phyloP scores from a whole-genome alignment of 345 rosid species.

The Brassica juncea region DNA sequence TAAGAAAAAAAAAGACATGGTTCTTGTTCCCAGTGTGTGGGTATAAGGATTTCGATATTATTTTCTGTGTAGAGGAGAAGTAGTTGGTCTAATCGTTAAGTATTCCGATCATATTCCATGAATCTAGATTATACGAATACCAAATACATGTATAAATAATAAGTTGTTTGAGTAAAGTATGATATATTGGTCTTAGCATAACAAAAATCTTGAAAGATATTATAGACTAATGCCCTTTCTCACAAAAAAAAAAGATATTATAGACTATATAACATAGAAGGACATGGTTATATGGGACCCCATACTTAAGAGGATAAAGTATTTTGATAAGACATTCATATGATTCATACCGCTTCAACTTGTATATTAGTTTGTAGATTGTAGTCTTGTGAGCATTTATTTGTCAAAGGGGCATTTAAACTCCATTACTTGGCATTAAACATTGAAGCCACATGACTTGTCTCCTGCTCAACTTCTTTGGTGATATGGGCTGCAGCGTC shows the following conservation, averaged over 20 bases:
- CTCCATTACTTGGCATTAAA: constrained; percentile 3
- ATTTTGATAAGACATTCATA: constrained; percentile 19
- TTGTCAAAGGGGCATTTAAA: constrained; percentile 23
- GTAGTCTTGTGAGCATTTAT: not conserved
- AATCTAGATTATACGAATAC: constrained; percentile 12
- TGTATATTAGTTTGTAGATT: constrained; percentile 3
- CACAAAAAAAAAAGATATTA: not conserved
- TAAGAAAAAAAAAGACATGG: not conserved
- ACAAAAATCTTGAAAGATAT: not conserved
- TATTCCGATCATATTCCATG: constrained; percentile 26
- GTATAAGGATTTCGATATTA: constrained; percentile 13
- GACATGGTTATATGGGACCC: constrained; percentile 27
- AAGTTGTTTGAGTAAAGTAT: not conserved
- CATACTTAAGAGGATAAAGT: constrained; percentile 26
- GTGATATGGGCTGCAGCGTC: not conserved
- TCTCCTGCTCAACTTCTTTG: constrained; percentile 8
- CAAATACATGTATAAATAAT: constrained; percentile 2
- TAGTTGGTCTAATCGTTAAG: constrained; percentile 10
- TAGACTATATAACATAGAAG: not conserved
- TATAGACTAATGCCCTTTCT: not conserved
- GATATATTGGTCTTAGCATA: constrained; percentile 9
- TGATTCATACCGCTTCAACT: not conserved
- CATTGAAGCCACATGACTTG: constrained; percentile 28
- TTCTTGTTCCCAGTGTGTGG: not conserved
- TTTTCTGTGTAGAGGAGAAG: constrained; percentile 8